Evolutionary conservation across 192 early-diverging fungal genomes (phyloP), one percentile per base, ranked within the genome.

Genomic region (Mortierella claussenii): DNA sequence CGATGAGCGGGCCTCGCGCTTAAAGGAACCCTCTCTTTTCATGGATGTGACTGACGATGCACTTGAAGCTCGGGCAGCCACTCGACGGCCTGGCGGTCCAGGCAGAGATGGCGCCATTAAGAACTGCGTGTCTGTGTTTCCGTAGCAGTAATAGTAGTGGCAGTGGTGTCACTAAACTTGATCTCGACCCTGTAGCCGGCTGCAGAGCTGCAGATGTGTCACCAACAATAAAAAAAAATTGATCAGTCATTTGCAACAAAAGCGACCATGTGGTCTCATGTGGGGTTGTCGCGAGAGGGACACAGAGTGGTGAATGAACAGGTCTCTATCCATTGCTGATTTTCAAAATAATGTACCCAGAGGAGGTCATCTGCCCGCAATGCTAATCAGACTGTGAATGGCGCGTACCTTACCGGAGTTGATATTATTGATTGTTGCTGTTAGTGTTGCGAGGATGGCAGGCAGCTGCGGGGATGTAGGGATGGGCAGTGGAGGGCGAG

Each of bases 81-180:
- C 24, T 17, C 67, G 67, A 53, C 67, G 56, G 5, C 66, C 26
- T 17, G 37, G 33, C 46, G 65, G 52, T 17, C 67, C 57, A 20
- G 67, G 67, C 28, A 69, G 18, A 45, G 67, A 69, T 53, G 67
- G 67, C 27, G 57, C 56, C 67, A 69, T 69, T 20, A 9, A 36
- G 5, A 37, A 24, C n/a, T 40, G 54, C n/a, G 18, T n/a, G 18
- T 52, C 45, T 15, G 15, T 18, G 9, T 47, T n/a, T 47, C n/a
- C 45, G 9, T 47, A 18, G 13, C 7, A 13, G 37, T 40, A 40
- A 10, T 40, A 13, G 8, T 40, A 13, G 13, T 10, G 13, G 13
- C 7, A 10, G 13, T 40, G 7, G 13, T 53, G 17, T 11, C 3
- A n/a, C 24, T 15, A 31, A 17, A n/a, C 30, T 27, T 28, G 30